These are phyloP conservation scores for Thinopyrum elongatum DNA, from an alignment of 176 grass and related monocot species.

Conservation along the genomic window DNA sequence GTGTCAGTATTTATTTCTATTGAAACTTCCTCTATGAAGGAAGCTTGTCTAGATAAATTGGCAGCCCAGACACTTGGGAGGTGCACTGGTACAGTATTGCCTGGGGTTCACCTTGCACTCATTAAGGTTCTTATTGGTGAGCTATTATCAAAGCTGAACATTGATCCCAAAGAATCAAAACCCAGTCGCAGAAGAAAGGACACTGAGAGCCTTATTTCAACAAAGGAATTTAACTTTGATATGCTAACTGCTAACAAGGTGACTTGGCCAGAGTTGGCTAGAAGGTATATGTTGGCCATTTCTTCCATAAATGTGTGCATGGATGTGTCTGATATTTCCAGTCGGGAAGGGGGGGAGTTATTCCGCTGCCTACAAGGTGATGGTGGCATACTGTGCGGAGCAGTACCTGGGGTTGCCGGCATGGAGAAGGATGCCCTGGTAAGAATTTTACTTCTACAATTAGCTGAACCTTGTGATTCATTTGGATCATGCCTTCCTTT, in stretches of 20 bases:
- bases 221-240: slow-evolving; percentile 72
- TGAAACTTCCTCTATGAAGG: slow-evolving; percentile 62
- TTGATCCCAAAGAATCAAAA: slow-evolving; percentile 83
- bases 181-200: slow-evolving; percentile 81
- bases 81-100: slow-evolving; percentile 69
- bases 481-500: background rate
- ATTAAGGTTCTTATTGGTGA: slow-evolving; percentile 82
- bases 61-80: slow-evolving; percentile 65
- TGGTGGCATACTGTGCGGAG: slow-evolving; percentile 86
- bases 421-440: slow-evolving; percentile 95
- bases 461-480: slow-evolving; percentile 17
- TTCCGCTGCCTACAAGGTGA: slow-evolving; percentile 91
- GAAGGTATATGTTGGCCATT: slow-evolving; percentile 88
- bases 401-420: slow-evolving; percentile 77
- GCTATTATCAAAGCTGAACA: slow-evolving; percentile 60
- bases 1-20: slow-evolving; percentile 56
- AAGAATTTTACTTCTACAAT: slow-evolving; percentile 36
- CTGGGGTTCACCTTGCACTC: slow-evolving; percentile 68
- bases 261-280: slow-evolving; percentile 92
- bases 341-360: slow-evolving; percentile 78
- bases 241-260: slow-evolving; percentile 80
- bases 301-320: slow-evolving; percentile 58
- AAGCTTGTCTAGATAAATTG: slow-evolving; percentile 64
- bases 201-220: slow-evolving; percentile 46
- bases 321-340: slow-evolving; percentile 82